Evolutionary conservation across 257 asterid species (phyloP), one percentile per base, ranked within the genome.

Genomic region (Ophiorrhiza pumila): DNA sequence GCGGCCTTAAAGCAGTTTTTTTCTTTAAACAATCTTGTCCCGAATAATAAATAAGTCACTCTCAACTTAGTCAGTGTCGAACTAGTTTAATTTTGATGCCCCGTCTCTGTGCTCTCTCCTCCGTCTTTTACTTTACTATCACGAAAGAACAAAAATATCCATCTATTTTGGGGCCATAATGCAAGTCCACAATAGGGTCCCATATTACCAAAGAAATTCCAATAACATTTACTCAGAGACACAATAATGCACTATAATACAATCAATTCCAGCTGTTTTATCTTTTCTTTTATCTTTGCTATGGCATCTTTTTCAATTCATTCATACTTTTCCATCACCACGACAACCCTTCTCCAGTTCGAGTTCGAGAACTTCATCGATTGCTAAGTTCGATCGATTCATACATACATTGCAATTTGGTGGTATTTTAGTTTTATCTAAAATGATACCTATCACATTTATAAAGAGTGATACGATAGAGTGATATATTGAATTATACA

Each of bases 101-200:
- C 5, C 27, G 42, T 66, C 13, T 39, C 34, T 39, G 0, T n/a
- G 4, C 32, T 39, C 22, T 22, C 68, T 29, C 11, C 23, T 5
- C 1, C n/a, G 0, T 35, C 47, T 61, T 49, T 52, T 5, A 27
- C 7, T 57, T 57, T 57, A 12, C 39, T 3, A 6, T 53, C 23
- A 2, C n/a, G n/a, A 65, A 45, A 45, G 14, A 66, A 66, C 71
- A 66, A 66, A 45, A 45, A 25, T 15, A 45, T 27, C 57, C 50
- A 45, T 66, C 71, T 45, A 66, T 66, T 66, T 27, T 43, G 42
- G 71, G 57, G n/a, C 71, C 71, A 66, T n/a, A n/a, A n/a, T 43
- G 1, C 20, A n/a, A n/a, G 50, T 20, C 34, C 9, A 39, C 69
- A 22, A 22, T 5, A 17, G 27, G 69, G 69, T 22, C 71, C 69